phyloP scores from a whole-genome alignment of 371 early-diverging fungal species.

The Zancudomyces culisetae region DNA sequence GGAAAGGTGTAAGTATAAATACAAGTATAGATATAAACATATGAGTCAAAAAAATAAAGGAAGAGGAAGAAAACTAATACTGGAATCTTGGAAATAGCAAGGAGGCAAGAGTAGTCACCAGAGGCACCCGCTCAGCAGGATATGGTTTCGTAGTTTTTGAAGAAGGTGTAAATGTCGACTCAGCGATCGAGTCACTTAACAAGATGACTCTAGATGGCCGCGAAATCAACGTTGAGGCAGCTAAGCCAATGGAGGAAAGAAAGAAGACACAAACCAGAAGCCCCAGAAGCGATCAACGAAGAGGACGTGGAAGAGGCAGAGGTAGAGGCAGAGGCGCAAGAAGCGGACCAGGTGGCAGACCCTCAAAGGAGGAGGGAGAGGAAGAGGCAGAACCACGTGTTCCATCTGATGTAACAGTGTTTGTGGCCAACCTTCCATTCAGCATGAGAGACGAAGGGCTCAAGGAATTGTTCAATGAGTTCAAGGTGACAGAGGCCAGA shows the following conservation, averaged over 20 bases:
- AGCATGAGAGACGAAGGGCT: constrained; percentile 57
- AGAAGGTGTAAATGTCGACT: constrained; percentile 44
- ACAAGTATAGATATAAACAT: background rate
- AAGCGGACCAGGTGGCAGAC: constrained; percentile 5
- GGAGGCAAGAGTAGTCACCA: constrained; percentile 54
- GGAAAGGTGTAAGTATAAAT: constrained; percentile 32
- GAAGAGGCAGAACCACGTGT: constrained; percentile 24
- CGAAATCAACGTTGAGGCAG: constrained; percentile 70
- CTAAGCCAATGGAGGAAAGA: constrained; percentile 39
- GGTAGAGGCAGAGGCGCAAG: constrained; percentile 3
- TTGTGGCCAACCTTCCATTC: constrained; percentile 85
- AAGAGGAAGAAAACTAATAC: background rate
- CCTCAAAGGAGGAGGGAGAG: constrained; percentile 2
- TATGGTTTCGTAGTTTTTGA: constrained; percentile 84
- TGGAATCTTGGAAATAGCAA: constrained; percentile 17
- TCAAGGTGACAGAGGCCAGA: constrained; percentile 51
- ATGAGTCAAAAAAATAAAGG: background rate
- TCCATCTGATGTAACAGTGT: constrained; percentile 63
- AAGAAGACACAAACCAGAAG: background rate
- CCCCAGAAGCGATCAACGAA: constrained; percentile 3
- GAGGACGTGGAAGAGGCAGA: constrained; percentile 11
- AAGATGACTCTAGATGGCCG: constrained; percentile 58
- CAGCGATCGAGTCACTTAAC: constrained; percentile 48
- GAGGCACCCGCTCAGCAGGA: constrained; percentile 56
- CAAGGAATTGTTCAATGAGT: constrained; percentile 49